Percentiles rank a stretch among this genome's conserved stretches.
These are phyloP conservation scores for Toxoplasma gondii DNA, from an alignment of 169 alveolate genomes.

Conservation along the genomic window DNA sequence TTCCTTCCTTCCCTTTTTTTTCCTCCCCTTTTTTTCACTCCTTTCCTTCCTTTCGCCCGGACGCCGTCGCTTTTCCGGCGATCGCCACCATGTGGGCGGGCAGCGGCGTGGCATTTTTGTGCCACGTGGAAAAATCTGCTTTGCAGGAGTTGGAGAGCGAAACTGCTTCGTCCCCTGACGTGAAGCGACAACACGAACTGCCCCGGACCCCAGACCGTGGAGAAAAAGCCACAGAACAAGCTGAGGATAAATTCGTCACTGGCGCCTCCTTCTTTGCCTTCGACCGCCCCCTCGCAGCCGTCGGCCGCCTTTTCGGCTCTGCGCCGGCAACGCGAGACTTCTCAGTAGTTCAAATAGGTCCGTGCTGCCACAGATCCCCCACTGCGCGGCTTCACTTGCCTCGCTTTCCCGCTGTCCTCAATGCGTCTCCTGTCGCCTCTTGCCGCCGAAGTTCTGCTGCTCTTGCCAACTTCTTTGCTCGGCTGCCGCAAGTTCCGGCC, in stretches of 20 bases:
- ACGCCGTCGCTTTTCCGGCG: background rate
- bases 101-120: background rate
- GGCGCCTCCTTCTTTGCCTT: slow-evolving; percentile 7
- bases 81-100: background rate
- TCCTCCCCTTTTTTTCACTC: background rate
- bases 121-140: background rate
- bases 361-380: background rate
- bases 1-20: background rate
- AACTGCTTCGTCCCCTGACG: background rate
- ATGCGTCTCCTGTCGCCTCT: background rate
- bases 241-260: background rate
- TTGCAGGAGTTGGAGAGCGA: background rate
- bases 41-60: background rate
- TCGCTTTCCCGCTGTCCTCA: background rate
- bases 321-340: slow-evolving; percentile 20
- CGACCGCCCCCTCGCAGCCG: background rate
- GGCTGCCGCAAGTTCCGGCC: background rate
- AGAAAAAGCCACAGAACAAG: background rate
- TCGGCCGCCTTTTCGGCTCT: slow-evolving; percentile 9
- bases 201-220: background rate
- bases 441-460: background rate
- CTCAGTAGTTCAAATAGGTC: background rate
- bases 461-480: background rate
- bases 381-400: no score
- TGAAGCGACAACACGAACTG: background rate